Percentiles rank a stretch among this genome's conserved stretches.
Conservation (phyloP, 75 land plant genomes). For the Pseudotsuga menziesii region DNA sequence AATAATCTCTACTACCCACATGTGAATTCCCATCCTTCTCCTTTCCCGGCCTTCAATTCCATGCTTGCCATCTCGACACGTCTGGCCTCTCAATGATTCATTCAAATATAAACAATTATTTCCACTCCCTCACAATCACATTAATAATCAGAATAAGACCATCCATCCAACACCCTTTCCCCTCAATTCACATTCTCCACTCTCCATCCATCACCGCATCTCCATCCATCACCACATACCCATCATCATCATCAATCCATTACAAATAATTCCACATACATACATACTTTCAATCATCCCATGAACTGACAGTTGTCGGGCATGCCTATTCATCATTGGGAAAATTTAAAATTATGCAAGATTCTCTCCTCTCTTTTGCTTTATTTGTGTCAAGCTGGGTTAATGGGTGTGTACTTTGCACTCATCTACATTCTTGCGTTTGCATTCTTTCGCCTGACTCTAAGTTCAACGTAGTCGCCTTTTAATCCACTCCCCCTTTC, state of each 20-base stretch:
- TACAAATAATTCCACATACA: too few relatives aligned
- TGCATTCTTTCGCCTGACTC: too few relatives aligned
- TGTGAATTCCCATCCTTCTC: neutral
- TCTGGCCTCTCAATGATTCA: slow-evolving; percentile 2
- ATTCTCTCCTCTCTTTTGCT: slow-evolving; percentile 7
- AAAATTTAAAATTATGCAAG: slow-evolving; percentile 3
- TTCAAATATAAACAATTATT: neutral
- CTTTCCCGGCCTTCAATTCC: neutral
- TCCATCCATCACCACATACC: neutral
- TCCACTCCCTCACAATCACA: neutral
- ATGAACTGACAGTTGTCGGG: slow-evolving; percentile 4
- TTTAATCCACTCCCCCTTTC: neutral
- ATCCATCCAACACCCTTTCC: neutral
- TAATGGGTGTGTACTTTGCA: slow-evolving; percentile 3
- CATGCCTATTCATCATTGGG: slow-evolving; percentile 4
- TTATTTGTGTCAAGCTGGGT: neutral
- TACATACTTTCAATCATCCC: neutral
- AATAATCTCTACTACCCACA: slow-evolving; percentile 8
- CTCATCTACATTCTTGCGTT: neutral
- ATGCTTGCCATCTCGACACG: slow-evolving; percentile 8
- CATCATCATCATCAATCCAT: too few relatives aligned
- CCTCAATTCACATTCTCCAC: neutral
- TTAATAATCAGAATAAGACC: neutral
- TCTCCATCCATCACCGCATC: neutral
- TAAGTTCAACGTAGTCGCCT: neutral